A percentile compares a stretch with the other conserved stretches of the same genome.
These are phyloP conservation scores for Xylariaceae sp. DNA, from an alignment of 2,329 filamentous ascomycete species.

Conservation along the genomic window DNA sequence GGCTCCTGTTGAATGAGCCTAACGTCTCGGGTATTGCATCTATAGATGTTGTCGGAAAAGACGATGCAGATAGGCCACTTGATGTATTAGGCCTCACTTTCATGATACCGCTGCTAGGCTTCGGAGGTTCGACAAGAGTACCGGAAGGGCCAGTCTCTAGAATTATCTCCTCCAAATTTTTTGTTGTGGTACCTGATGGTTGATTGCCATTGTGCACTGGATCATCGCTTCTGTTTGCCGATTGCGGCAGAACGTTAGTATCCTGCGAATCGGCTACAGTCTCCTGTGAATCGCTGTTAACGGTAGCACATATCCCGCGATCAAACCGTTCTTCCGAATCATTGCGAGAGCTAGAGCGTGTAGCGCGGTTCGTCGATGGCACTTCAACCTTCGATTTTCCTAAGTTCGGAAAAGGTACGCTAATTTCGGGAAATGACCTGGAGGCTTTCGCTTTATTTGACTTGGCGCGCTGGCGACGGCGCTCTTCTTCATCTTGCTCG, in stretches of 20 bases:
- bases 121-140: conserved; percentile 25
- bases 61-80: conserved; percentile 19
- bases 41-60: conserved; percentile 23
- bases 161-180: conserved; percentile 26
- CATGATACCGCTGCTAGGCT: conserved; percentile 22
- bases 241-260: conserved; percentile 5
- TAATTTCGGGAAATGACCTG: conserved; percentile 28
- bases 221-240: neutral
- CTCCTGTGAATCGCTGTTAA: conserved; percentile 29
- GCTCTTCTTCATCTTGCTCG: conserved; percentile 23
- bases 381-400: conserved; percentile 29
- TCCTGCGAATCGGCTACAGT: conserved; percentile 34
- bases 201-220: neutral
- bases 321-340: conserved; percentile 16
- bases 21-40: conserved; percentile 13
- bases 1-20: neutral
- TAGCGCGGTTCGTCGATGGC: conserved; percentile 31
- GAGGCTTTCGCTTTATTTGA: conserved; percentile 28
- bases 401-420: conserved; percentile 20
- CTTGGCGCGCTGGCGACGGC: conserved; percentile 28
- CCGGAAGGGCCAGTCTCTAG: conserved; percentile 33
- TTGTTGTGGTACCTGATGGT: conserved; percentile 7
- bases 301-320: conserved; percentile 18
- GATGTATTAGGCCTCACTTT: conserved; percentile 22
- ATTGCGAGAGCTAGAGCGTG: conserved; percentile 6